A percentile compares a stretch with the other conserved stretches of the same genome.
These are phyloP conservation scores for Tolypocladium sp. DNA, from an alignment of 2,329 filamentous ascomycete genomes.

Conservation along the genomic window DNA sequence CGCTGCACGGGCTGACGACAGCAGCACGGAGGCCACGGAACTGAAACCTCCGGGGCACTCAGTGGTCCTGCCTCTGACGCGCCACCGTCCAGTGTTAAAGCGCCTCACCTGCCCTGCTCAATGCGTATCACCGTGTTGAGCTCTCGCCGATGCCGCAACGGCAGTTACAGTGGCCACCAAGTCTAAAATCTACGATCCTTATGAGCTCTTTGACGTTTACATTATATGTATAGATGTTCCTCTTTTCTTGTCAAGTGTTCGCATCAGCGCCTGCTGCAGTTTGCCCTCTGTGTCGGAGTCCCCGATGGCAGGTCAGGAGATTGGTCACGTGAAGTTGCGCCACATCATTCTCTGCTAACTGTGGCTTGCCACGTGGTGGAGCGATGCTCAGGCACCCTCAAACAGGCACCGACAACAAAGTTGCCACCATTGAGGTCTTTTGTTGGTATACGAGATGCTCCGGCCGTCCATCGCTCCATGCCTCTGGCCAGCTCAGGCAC, in stretches of 20 bases:
- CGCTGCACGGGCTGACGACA: slow-evolving; percentile 20
- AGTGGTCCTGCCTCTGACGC: neutral
- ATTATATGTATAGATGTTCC: no score
- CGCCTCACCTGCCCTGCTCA: neutral
- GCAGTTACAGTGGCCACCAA: neutral
- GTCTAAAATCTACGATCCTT: neutral
- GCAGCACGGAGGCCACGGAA: slow-evolving; percentile 12
- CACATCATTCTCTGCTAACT: neutral
- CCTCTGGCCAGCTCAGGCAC: neutral
- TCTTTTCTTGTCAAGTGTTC: neutral
- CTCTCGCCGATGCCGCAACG: neutral
- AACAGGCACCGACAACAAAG: neutral
- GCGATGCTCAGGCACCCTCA: no score
- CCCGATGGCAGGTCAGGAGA: neutral
- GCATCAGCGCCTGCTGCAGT: neutral
- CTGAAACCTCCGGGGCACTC: slow-evolving; percentile 6
- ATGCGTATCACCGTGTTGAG: neutral
- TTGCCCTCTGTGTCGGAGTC: neutral
- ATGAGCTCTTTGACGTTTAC: no score
- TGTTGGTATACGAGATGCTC: neutral
- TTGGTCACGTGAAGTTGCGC: neutral
- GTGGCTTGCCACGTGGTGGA: neutral
- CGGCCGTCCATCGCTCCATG: neutral
- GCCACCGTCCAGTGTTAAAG: neutral
- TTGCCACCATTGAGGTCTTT: no score